Percentiles rank a stretch among this genome's conserved stretches.
These are phyloP conservation scores for Penicillium psychrofluorescens DNA, from an alignment of 495 filamentous ascomycete species.

Conservation along the genomic window DNA sequence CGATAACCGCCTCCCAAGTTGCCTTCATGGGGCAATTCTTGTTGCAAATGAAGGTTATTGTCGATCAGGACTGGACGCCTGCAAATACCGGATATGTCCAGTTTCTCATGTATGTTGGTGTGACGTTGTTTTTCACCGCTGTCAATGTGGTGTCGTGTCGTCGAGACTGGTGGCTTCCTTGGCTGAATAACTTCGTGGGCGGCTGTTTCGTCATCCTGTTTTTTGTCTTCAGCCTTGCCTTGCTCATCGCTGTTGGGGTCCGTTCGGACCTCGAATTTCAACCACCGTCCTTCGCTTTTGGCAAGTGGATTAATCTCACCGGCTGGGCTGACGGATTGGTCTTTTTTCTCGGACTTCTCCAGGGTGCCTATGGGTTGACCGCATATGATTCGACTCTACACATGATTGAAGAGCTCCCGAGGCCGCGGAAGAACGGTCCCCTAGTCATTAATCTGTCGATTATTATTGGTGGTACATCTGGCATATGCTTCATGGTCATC, in stretches of 20 bases:
- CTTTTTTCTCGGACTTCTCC: constrained; percentile 54
- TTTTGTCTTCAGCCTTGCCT: constrained; percentile 32
- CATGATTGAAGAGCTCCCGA: constrained; percentile 45
- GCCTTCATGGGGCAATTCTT: constrained; percentile 43
- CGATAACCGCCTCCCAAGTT: constrained; percentile 35
- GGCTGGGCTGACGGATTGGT: constrained; percentile 56
- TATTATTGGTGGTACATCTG: constrained; percentile 40
- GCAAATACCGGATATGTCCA: constrained; percentile 32
- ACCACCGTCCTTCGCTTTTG: constrained; percentile 43
- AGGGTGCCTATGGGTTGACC: constrained; percentile 51
- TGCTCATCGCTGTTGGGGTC: constrained; percentile 34
- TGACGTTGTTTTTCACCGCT: constrained; percentile 28
- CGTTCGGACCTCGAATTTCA: constrained; percentile 27
- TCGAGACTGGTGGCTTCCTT: constrained; percentile 29
- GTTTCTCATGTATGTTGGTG: constrained; percentile 35
- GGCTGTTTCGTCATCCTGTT: constrained; percentile 36
- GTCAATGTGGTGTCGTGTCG: constrained; percentile 38
- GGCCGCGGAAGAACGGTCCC: constrained; percentile 31
- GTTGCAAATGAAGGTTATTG: constrained; percentile 40
- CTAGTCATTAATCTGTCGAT: constrained; percentile 30
- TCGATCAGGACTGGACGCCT: constrained; percentile 27
- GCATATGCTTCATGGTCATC: constrained; percentile 63
- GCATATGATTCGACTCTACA: constrained; percentile 56
- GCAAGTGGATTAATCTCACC: constrained; percentile 51
- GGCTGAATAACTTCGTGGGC: constrained; percentile 40